Evolutionary conservation across 192 early-diverging fungal genomes (phyloP).

Genomic region (Coemansia javaensis): DNA sequence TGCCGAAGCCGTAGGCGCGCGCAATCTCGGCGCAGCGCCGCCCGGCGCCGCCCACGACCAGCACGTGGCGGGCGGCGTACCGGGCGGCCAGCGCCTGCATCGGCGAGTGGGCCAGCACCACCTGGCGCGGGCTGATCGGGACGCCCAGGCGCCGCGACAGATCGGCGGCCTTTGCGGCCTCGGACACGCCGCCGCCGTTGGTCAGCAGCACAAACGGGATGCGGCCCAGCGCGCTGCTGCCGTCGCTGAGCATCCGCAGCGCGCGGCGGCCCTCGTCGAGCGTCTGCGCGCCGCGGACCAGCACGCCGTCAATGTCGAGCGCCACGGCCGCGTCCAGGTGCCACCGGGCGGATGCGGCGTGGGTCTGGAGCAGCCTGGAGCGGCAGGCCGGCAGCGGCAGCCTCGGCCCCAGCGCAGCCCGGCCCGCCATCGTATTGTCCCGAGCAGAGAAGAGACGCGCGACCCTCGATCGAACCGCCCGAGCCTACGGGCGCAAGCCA

Average conservation of each 20-base stretch:
- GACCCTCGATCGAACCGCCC: too few relatives aligned
- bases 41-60: constrained; percentile 70
- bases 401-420: too few relatives aligned
- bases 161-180: constrained; percentile 65
- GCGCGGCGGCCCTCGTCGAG: constrained; percentile 66
- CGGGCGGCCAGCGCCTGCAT: constrained; percentile 63
- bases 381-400: too few relatives aligned
- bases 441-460: too few relatives aligned
- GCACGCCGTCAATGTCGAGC: constrained; percentile 86
- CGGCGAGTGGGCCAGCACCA: constrained; percentile 84
- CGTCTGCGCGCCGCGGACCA: constrained; percentile 70
- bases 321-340: constrained; percentile 48
- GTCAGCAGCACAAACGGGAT: constrained; percentile 79
- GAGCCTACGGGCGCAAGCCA: too few relatives aligned
- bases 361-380: constrained; percentile 9
- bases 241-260: constrained; percentile 61
- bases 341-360: constrained; percentile 14
- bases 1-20: constrained; percentile 63
- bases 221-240: constrained; percentile 48
- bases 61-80: constrained; percentile 60
- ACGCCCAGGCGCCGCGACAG: constrained; percentile 57
- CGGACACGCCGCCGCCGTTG: constrained; percentile 82
- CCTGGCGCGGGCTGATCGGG: constrained; percentile 57
- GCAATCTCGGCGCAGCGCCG: constrained; percentile 60
- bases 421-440: too few relatives aligned